phyloP scores from a whole-genome alignment of 2,329 filamentous ascomycete species.

The Pyrenophora tritici-repentis region DNA sequence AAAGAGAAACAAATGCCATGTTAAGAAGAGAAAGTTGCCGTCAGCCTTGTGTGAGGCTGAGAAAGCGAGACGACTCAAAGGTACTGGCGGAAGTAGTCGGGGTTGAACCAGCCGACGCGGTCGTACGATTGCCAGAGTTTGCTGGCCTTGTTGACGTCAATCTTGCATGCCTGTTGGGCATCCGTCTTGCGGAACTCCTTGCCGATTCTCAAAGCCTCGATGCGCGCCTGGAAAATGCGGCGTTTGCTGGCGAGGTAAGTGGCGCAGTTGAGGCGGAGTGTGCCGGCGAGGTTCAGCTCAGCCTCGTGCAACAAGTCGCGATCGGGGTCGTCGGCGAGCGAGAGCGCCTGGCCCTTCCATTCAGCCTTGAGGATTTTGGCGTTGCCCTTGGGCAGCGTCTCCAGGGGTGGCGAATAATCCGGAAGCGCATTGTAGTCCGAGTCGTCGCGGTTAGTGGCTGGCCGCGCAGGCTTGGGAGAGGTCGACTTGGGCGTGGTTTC shows the following conservation, averaged over 20 bases:
- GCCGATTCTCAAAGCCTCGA: constrained; percentile 67
- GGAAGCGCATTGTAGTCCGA: constrained; percentile 75
- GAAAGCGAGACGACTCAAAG: constrained; percentile 32
- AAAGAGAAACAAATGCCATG: constrained; percentile 1
- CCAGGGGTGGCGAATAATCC: constrained; percentile 73
- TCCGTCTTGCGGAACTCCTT: constrained; percentile 96
- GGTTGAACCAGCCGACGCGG: constrained; percentile 79
- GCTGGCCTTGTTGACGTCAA: constrained; percentile 96
- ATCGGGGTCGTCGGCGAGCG: constrained; percentile 69
- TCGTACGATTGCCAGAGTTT: constrained; percentile 91
- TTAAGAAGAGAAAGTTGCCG: neutral
- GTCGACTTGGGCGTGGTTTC: constrained; percentile 38
- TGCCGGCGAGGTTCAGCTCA: constrained; percentile 76
- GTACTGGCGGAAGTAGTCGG: constrained; percentile 55
- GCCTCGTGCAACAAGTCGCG: constrained; percentile 74
- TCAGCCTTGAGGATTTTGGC: constrained; percentile 78
- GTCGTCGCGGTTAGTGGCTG: constrained; percentile 73
- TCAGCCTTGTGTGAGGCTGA: neutral
- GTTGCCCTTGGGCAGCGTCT: constrained; percentile 65
- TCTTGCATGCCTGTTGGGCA: constrained; percentile 95
- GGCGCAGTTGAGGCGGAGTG: constrained; percentile 80
- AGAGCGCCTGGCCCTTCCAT: constrained; percentile 81
- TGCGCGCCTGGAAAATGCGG: constrained; percentile 80
- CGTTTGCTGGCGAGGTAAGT: constrained; percentile 93
- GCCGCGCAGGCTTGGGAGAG: constrained; percentile 46